A percentile compares a stretch with the other conserved stretches of the same genome.
Evolutionary conservation across 768 basidiomycete species (phyloP).

Genomic region (Rhodotorula graminis): DNA sequence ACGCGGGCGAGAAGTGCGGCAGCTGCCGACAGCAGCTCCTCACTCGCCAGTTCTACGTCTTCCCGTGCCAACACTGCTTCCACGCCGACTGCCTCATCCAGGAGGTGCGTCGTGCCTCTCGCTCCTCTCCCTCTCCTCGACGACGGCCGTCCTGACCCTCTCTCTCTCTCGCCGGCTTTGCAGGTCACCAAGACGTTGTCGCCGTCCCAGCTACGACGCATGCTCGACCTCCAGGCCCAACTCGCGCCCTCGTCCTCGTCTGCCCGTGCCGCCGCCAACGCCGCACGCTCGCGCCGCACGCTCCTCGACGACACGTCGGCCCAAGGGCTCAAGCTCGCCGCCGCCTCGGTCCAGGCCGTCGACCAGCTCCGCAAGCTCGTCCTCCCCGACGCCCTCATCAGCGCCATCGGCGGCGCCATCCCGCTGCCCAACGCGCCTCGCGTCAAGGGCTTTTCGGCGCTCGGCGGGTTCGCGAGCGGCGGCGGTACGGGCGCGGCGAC

Average conservation of each 20-base stretch:
- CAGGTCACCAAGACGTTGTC: slow-evolving; percentile 91
- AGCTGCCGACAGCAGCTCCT: slow-evolving; percentile 70
- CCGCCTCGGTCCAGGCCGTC: slow-evolving; percentile 41
- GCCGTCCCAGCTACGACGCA: slow-evolving; percentile 71
- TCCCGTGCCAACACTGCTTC: slow-evolving; percentile 96
- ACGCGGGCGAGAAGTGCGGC: slow-evolving; percentile 78
- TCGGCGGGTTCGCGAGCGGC: neutral
- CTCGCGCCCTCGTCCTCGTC: slow-evolving; percentile 55
- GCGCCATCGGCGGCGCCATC: slow-evolving; percentile 59
- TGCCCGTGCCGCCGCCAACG: neutral
- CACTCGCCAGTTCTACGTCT: slow-evolving; percentile 92
- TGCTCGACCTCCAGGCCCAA: slow-evolving; percentile 77
- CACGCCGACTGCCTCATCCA: slow-evolving; percentile 95
- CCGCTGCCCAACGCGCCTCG: slow-evolving; percentile 30
- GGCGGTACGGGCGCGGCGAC: neutral
- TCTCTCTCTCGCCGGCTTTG: neutral
- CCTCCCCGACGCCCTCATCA: slow-evolving; percentile 84
- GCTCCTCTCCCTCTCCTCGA: neutral
- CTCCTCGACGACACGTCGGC: slow-evolving; percentile 22
- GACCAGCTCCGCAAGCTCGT: slow-evolving; percentile 87
- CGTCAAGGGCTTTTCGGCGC: neutral
- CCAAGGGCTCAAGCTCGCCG: slow-evolving; percentile 41
- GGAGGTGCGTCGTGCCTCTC: slow-evolving; percentile 63
- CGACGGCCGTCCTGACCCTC: too few relatives aligned
- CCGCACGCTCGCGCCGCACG: neutral